These are phyloP conservation scores for Mrakiaceae sp. DNA, from an alignment of 1,284 basidiomycete species.

Conservation along the genomic window DNA sequence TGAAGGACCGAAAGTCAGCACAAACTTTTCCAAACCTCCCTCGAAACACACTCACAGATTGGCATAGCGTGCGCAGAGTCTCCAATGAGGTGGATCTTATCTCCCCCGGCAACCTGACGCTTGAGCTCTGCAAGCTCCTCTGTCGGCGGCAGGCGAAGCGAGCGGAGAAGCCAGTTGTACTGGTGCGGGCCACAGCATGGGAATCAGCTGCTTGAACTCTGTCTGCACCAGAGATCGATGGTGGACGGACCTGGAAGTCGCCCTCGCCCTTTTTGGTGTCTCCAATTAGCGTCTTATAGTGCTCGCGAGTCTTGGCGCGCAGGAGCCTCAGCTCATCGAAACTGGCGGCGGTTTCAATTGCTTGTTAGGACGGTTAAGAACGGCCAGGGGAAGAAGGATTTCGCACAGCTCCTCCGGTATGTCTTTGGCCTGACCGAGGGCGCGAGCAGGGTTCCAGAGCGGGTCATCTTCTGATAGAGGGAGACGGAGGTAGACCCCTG, in stretches of 20 bases:
- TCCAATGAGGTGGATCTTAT: constrained; percentile 12
- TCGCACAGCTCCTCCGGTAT: constrained; percentile 4
- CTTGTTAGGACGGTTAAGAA: no score
- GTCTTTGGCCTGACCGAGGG: not conserved
- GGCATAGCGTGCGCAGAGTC: constrained; percentile 14
- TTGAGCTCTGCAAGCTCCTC: not conserved
- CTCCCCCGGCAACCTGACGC: not conserved
- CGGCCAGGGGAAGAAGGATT: not conserved
- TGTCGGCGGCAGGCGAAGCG: not conserved
- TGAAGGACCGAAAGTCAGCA: not conserved
- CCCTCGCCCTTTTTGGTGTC: not conserved
- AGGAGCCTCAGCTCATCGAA: not conserved
- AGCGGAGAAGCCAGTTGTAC: constrained; percentile 14
- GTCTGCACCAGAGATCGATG: no score
- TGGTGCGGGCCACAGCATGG: not conserved
- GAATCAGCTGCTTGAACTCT: no score
- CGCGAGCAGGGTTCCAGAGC: constrained; percentile 5
- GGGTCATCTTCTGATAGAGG: constrained; percentile 1
- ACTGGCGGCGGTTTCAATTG: no score
- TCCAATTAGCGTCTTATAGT: not conserved
- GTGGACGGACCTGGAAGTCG: not conserved
- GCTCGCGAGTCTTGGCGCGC: not conserved
- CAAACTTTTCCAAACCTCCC: not conserved
- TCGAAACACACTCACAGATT: constrained; percentile 3
- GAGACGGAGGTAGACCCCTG: not conserved